These are phyloP conservation scores for Malassezia globosa DNA, from an alignment of 1,284 basidiomycete genomes.

Conservation along the genomic window DNA sequence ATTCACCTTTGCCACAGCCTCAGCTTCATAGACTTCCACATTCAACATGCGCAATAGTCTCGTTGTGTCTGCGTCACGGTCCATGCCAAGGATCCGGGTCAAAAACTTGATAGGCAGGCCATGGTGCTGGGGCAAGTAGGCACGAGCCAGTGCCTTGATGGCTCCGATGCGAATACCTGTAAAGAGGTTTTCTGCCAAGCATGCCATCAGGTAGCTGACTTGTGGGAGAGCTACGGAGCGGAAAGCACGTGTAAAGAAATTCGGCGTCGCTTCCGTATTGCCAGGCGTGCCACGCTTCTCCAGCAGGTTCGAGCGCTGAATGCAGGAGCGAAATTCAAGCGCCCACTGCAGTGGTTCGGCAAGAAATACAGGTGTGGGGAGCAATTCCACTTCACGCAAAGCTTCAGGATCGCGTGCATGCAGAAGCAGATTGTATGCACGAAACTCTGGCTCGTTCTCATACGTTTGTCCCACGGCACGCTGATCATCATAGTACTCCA, in stretches of 20 bases:
- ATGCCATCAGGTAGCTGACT: conserved; percentile 52
- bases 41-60: conserved; percentile 43
- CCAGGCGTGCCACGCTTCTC: conserved; percentile 48
- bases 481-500: conserved; percentile 79
- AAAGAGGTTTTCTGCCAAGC: conserved; percentile 53
- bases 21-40: conserved; percentile 36
- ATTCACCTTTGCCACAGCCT: conserved; percentile 17
- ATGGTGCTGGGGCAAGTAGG: conserved; percentile 49
- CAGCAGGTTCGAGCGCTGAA: conserved; percentile 63
- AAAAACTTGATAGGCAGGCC: conserved; percentile 27
- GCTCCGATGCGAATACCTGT: conserved; percentile 52
- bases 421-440: conserved; percentile 81
- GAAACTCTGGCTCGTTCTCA: conserved; percentile 83
- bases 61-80: conserved; percentile 28
- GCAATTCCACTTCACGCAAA: conserved; percentile 58
- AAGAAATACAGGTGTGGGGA: conserved; percentile 61
- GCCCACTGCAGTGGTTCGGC: conserved; percentile 71
- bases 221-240: conserved; percentile 47
- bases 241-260: conserved; percentile 55
- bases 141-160: conserved; percentile 50
- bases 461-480: conserved; percentile 58
- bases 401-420: conserved; percentile 76
- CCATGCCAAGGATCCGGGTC: conserved; percentile 24
- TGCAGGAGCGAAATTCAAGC: conserved; percentile 64
- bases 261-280: conserved; percentile 52